Base-by-base conservation (phyloP, 2,329 filamentous ascomycete species). In the Emericellopsis atlantica region DNA sequence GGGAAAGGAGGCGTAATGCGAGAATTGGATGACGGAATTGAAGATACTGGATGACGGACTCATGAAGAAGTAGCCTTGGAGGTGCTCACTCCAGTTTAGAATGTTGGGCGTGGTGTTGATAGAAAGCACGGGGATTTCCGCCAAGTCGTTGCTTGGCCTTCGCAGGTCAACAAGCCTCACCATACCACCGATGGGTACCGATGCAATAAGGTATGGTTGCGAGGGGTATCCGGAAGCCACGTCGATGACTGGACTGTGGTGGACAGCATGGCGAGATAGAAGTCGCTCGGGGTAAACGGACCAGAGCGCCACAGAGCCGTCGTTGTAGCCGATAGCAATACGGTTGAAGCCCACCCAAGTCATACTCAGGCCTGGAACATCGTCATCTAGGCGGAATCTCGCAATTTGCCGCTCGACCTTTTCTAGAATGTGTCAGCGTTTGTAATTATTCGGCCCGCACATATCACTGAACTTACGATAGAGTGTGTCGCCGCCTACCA, bases 291-390 rank as follows among this genome's bases (percentile, higher is more conserved):
- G 74, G 32, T 61, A 59, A 34, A 78, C 49, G 10, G 73, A 77
- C 74, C 74, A 79, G 10, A 77, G 57, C 16, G 64, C 63, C 31
- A 78, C 58, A 16, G 69, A 72, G 26, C 74, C 74, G 44, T 79
- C 74, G 0, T 64, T 66, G 50, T 76, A 72, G 38, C 72, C 74
- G 24, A 74, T 57, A 0, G 63, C 70, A 32, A 79, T 55, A 18
- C 72, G 67, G 49, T 77, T 77, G 46, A 65, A 62, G 44, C 66
- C 69, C 29, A 68, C 55, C 74, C 74, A 79, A 10, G 71, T 62
- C 40, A 78, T 62, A 44, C 67, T 65, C 14, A 71, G 75, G 23
- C 69, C 67, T 22, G 64, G 56, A 36, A 59, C 58, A 42, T 67
- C 59, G 51, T 77, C 72, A 12, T 64, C 53, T 5, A 74, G 56